Percentiles rank a stretch among this genome's conserved stretches.
These are phyloP conservation scores for Chalciporus sp. DNA, from an alignment of 1,284 basidiomycete genomes.

Conservation along the genomic window DNA sequence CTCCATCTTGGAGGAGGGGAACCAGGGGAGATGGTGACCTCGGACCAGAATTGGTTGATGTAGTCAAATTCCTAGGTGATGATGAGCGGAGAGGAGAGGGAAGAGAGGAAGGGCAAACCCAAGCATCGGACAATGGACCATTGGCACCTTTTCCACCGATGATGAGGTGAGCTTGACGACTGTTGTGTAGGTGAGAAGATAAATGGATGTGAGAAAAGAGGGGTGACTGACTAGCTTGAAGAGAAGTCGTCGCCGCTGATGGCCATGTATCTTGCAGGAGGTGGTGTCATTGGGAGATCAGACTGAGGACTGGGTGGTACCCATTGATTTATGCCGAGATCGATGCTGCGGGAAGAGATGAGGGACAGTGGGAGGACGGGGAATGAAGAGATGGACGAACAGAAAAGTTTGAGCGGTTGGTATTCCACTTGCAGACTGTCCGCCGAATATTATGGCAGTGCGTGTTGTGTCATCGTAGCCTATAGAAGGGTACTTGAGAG, in stretches of 20 bases:
- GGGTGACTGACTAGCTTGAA: conserved; percentile 69
- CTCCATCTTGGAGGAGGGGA: conserved; percentile 65
- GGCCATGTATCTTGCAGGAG: conserved; percentile 65
- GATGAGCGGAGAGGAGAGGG: conserved; percentile 15
- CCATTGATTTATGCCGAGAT: conserved; percentile 65
- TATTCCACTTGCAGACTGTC: conserved; percentile 65
- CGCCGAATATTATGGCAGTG: conserved; percentile 72
- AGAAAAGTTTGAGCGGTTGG: conserved; percentile 67
- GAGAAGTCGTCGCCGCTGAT: conserved; percentile 68
- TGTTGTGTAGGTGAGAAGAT: conserved; percentile 30
- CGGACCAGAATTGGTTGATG: conserved; percentile 70
- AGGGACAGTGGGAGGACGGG: neutral
- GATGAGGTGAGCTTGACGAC: conserved; percentile 71
- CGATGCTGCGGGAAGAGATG: conserved; percentile 21
- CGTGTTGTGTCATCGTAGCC: conserved; percentile 60
- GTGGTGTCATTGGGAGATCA: conserved; percentile 44
- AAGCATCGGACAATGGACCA: conserved; percentile 63
- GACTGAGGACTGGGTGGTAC: conserved; percentile 52
- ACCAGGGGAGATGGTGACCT: conserved; percentile 52
- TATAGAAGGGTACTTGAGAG: conserved; percentile 71
- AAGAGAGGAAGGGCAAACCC: conserved; percentile 49
- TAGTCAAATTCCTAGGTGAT: conserved; percentile 69
- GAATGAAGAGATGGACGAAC: conserved; percentile 34
- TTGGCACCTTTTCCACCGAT: conserved; percentile 63
- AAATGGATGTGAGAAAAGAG: conserved; percentile 1